phyloP scores from a whole-genome alignment of 495 filamentous ascomycete genomes.

The Terfezia claveryi region DNA sequence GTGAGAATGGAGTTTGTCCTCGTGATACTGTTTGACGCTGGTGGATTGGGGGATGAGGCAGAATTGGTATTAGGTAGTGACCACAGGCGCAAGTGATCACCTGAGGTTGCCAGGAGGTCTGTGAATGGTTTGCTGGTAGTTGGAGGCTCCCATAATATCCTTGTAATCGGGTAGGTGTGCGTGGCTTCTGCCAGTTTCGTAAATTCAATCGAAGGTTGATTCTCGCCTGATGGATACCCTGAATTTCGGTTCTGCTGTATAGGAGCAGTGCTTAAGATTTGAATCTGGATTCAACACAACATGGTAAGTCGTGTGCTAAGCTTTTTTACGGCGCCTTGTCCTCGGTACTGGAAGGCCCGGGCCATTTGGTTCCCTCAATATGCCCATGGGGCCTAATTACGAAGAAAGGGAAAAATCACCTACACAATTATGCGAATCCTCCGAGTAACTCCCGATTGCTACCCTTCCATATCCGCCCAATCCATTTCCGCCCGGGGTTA shows the following conservation, averaged over 20 bases:
- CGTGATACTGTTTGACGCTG: slow-evolving; percentile 49
- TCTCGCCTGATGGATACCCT: slow-evolving; percentile 48
- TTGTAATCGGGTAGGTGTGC: slow-evolving; percentile 90
- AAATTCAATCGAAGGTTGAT: slow-evolving; percentile 66
- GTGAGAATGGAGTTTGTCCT: slow-evolving; percentile 39
- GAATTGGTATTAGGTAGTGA: slow-evolving; percentile 36
- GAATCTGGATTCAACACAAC: slow-evolving; percentile 38
- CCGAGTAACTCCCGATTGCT: slow-evolving; percentile 83
- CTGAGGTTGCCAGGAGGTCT: slow-evolving; percentile 86
- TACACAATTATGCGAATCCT: slow-evolving; percentile 96
- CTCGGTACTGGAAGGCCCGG: neutral
- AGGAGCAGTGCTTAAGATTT: slow-evolving; percentile 42
- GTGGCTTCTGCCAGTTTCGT: slow-evolving; percentile 90
- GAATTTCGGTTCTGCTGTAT: slow-evolving; percentile 44
- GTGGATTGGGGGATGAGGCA: slow-evolving; percentile 26
- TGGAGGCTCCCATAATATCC: slow-evolving; percentile 90
- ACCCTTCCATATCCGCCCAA: slow-evolving; percentile 57
- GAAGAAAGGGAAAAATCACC: slow-evolving; percentile 12
- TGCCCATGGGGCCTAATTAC: neutral
- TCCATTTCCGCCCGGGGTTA: slow-evolving; percentile 35
- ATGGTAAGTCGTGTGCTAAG: no score
- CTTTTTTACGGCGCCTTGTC: no score
- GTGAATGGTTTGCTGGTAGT: slow-evolving; percentile 94
- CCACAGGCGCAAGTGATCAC: slow-evolving; percentile 90
- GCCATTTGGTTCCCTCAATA: neutral